These are phyloP conservation scores for Colletotrichum liriopes DNA, from an alignment of 2,329 filamentous ascomycete species.

Conservation along the genomic window DNA sequence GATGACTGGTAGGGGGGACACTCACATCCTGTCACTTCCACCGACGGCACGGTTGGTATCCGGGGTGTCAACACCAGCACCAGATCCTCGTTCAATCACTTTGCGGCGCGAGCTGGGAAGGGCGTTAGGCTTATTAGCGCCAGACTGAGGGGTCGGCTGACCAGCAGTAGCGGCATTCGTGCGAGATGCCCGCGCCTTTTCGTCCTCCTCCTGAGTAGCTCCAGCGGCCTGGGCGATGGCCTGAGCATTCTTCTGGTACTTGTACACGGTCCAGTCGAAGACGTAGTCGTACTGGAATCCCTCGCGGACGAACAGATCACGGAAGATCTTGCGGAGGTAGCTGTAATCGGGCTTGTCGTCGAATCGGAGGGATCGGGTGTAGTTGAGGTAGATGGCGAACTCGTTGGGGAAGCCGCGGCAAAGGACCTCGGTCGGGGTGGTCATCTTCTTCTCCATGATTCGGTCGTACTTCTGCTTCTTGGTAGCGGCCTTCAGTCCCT, in stretches of 20 bases:
- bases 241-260: slow-evolving; percentile 99
- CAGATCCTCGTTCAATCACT: slow-evolving; percentile 80
- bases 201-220: slow-evolving; percentile 75
- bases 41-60: slow-evolving; percentile 83
- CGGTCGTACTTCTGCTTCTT: slow-evolving; percentile 99
- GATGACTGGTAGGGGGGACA: slow-evolving; percentile 81
- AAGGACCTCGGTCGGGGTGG: slow-evolving; percentile 96
- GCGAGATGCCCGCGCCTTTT: slow-evolving; percentile 80
- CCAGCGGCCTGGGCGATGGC: slow-evolving; percentile 84
- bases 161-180: slow-evolving; percentile 77
- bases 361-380: slow-evolving; percentile 97
- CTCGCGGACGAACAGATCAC: slow-evolving; percentile 97
- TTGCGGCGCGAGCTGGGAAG: slow-evolving; percentile 86
- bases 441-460: slow-evolving; percentile 99
- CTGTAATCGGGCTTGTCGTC: slow-evolving; percentile 99
- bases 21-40: slow-evolving; percentile 97
- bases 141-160: slow-evolving; percentile 70
- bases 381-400: slow-evolving; percentile 99
- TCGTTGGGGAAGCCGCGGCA: slow-evolving; percentile 99
- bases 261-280: slow-evolving; percentile 99
- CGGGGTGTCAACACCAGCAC: slow-evolving; percentile 75
- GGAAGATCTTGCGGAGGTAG: slow-evolving; percentile 99
- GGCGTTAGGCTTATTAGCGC: slow-evolving; percentile 79
- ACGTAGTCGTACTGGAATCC: slow-evolving; percentile 99
- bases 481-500: slow-evolving; percentile 97